A percentile compares a stretch with the other conserved stretches of the same genome.
These are phyloP conservation scores for Cyanidioschyzon merolae DNA, from an alignment of 23 red algal genomes.

Conservation along the genomic window DNA sequence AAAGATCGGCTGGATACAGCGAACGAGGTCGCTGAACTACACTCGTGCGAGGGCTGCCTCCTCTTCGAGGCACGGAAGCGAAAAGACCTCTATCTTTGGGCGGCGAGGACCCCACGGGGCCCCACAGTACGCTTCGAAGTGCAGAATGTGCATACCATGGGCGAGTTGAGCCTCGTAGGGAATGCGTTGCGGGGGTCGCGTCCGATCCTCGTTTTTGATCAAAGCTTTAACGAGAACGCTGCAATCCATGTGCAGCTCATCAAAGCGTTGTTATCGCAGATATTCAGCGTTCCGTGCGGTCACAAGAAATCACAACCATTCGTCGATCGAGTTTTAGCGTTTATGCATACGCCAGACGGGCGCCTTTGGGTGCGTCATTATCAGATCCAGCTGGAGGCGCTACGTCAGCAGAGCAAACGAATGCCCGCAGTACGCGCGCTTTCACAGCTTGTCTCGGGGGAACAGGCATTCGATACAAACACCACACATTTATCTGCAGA, in stretches of 20 bases:
- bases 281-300: constrained; percentile 41
- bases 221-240: constrained; percentile 37
- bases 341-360: constrained; percentile 42
- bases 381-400: constrained; percentile 46
- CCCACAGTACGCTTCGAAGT: constrained; percentile 71
- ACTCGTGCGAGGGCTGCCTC: constrained; percentile 48
- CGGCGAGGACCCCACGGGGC: constrained; percentile 59
- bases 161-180: constrained; percentile 69
- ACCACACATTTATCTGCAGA: constrained; percentile 12
- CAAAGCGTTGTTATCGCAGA: constrained; percentile 57
- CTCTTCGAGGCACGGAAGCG: constrained; percentile 81
- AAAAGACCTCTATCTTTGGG: constrained; percentile 90
- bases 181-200: constrained; percentile 75
- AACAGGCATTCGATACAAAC: not conserved
- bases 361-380: constrained; percentile 97
- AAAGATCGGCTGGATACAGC: constrained; percentile 81
- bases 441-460: not conserved
- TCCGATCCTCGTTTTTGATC: constrained; percentile 70
- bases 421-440: not conserved
- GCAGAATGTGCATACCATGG: constrained; percentile 92
- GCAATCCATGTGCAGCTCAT: constrained; percentile 26
- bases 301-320: constrained; percentile 75
- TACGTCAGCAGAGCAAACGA: not conserved
- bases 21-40: constrained; percentile 72
- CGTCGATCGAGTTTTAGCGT: constrained; percentile 73